Evolutionary conservation across 2,329 filamentous ascomycete species (phyloP), one percentile per base, ranked within the genome.

Genomic region (Trichothecium sympodiale): DNA sequence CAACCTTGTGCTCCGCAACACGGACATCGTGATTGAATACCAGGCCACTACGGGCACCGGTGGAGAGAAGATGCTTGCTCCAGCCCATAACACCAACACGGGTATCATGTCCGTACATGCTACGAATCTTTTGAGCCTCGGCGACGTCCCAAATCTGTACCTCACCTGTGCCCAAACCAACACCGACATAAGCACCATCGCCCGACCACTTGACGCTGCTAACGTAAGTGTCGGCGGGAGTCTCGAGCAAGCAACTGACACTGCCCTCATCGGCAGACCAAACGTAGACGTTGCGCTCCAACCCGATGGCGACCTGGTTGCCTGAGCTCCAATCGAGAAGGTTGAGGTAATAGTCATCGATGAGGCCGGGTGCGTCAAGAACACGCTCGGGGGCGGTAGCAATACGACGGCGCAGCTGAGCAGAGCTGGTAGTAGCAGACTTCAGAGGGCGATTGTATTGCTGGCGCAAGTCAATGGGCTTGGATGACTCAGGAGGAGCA

Each of bases 141-240:
- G 94, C 83, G 18, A 95, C 89, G 52, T 96, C 91, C 89, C 91
- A 98, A 64, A 98, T 98, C 66, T 98, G 91, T 27, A 98, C 86
- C 60, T 98, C 91, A 41, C 91, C 91, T 27, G 86, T 86, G 42
- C 88, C 89, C 34, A 98, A 81, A 41, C 91, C 91, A 47, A 96
- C 88, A 44, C 88, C 82, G 45, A 98, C 88, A 55, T 98, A 96
- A 23, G 89, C 88, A 41, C 91, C 91, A 53, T 98, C 91, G 34
- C 84, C 86, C 43, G 88, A 95, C 91, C 91, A 98, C 67, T 96
- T 96, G 53, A 98, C 89, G 46, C 88, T 95, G 66, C 88, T 93
- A 52, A 98, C 79, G 56, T 98, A 96, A 15, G 89, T 96, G 58
- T 98, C 91, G 15, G 83, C 69, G 38, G 76, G 74, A 34, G 85